Percentiles rank a stretch among this genome's conserved stretches.
These are phyloP conservation scores for Hanseniaspora nectarophila DNA, from an alignment of 805 yeast genomes.

Conservation along the genomic window DNA sequence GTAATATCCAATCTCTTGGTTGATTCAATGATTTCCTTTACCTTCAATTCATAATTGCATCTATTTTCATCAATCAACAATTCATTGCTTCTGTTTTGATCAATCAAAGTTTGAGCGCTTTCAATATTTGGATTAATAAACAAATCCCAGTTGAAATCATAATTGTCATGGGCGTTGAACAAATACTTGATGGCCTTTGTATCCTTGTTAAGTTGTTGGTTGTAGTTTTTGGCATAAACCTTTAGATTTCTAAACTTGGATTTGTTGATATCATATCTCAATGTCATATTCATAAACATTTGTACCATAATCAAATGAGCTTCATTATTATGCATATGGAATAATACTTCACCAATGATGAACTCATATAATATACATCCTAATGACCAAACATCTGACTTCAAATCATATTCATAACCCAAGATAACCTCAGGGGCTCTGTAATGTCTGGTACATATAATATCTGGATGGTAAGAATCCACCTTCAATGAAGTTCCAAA, in stretches of 20 bases:
- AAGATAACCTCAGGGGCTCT: constrained; percentile 93
- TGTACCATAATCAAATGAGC: constrained; percentile 96
- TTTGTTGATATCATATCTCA: neutral
- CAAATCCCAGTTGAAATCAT: constrained; percentile 13
- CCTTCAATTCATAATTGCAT: constrained; percentile 8
- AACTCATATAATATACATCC: constrained; percentile 89
- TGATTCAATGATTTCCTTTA: constrained; percentile 2
- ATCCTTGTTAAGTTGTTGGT: neutral
- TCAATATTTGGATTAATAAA: constrained; percentile 8
- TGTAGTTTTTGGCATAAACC: constrained; percentile 2
- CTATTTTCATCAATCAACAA: constrained; percentile 3
- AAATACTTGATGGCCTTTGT: constrained; percentile 12
- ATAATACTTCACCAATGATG: constrained; percentile 85
- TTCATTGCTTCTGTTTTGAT: constrained; percentile 4
- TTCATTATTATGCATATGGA: constrained; percentile 85
- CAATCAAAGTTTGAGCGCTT: neutral
- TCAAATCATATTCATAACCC: constrained; percentile 93
- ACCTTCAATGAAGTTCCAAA: constrained; percentile 94
- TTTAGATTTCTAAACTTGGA: constrained; percentile 8
- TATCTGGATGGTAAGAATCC: constrained; percentile 84
- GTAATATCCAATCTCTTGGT: constrained; percentile 10
- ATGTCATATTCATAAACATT: constrained; percentile 32
- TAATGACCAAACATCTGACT: constrained; percentile 94
- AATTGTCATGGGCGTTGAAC: constrained; percentile 1
- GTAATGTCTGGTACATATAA: constrained; percentile 91